These are phyloP conservation scores for Hymenoscyphus albidus DNA, from an alignment of 2,329 filamentous ascomycete species.

Conservation along the genomic window DNA sequence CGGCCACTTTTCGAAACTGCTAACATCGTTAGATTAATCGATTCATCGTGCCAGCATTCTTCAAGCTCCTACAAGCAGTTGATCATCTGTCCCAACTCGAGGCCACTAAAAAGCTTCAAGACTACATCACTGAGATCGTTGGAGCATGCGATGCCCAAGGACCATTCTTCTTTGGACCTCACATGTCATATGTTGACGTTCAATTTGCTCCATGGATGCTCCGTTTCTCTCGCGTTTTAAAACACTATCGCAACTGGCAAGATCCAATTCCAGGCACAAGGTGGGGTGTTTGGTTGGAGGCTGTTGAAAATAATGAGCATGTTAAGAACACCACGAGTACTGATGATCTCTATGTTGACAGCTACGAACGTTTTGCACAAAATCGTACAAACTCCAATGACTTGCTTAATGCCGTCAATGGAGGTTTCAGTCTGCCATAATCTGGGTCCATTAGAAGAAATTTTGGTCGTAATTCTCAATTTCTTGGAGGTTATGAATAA, in stretches of 20 bases:
- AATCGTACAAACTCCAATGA: conserved; percentile 57
- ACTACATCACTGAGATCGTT: conserved; percentile 52
- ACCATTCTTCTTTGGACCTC: conserved; percentile 36
- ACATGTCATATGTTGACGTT: conserved; percentile 38
- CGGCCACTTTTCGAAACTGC: background rate
- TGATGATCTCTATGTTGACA: conserved; percentile 60
- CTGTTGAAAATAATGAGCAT: conserved; percentile 37
- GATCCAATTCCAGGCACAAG: conserved; percentile 36
- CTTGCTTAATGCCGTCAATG: conserved; percentile 57
- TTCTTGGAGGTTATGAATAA: background rate
- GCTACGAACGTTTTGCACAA: conserved; percentile 64
- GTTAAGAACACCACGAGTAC: conserved; percentile 38
- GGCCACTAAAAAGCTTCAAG: conserved; percentile 58
- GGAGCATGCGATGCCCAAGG: conserved; percentile 35
- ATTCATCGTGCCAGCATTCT: conserved; percentile 72
- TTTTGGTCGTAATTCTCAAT: background rate
- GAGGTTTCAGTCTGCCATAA: conserved; percentile 19
- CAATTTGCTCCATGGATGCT: conserved; percentile 41
- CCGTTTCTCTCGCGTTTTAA: conserved; percentile 37
- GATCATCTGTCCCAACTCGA: conserved; percentile 55
- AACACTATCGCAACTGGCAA: conserved; percentile 39
- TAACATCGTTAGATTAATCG: conserved; percentile 60
- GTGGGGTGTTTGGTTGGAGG: conserved; percentile 38
- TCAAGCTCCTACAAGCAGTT: conserved; percentile 65
- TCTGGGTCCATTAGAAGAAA: background rate